Base-by-base conservation (phyloP, 2,329 filamentous ascomycete genomes). In the Graphilbum ipis-grandicollis region DNA sequence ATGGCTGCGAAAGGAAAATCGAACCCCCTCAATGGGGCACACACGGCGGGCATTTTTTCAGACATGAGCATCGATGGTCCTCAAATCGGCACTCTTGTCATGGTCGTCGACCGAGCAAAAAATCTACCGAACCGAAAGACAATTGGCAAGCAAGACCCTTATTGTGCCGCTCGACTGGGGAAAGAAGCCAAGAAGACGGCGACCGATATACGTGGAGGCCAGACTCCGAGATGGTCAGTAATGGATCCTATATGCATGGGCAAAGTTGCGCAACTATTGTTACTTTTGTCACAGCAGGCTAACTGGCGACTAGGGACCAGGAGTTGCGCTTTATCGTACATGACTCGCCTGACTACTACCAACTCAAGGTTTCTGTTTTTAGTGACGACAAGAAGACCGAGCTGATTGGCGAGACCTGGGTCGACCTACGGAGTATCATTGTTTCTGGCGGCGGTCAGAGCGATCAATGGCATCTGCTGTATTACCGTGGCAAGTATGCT, bases 371-470 rank as follows among this genome's bases (percentile, higher is more conserved):
- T 14, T 94, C 88, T 3, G 73, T 96, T 6, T 98, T 98, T 62
- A 94, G 93, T 53, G 90, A 98, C 50, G 90, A 98, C 59, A 96
- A 94, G 63, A 92, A 80, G 62, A 96, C 88, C 0, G 90, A 98
- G 47, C 58, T 98, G 45, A 94, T 98, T 48, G 90, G 90, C 45
- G 90, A 98, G 57, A 76, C 82, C 7, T 94, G 83, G 78, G 72
- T 96, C 40, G 79, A 82, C 50, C 65, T 98, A 41, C 75, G 76
- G 46, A 69, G 74, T 47, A 80, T 98, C 48, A 71, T 98, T 43
- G 68, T 86, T 17, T 65, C 75, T 2, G 86, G 90, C 34, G 90
- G 90, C 34, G 86, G 90, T n/a, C 84, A 94, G 58, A 85, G 71
- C 51, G 90, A 98, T 56, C 65, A 83, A 38, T 98, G 90, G 90